A percentile compares a stretch with the other conserved stretches of the same genome.
These are phyloP conservation scores for Penicillium sp. DNA, from an alignment of 2,329 filamentous ascomycete genomes.

Conservation along the genomic window DNA sequence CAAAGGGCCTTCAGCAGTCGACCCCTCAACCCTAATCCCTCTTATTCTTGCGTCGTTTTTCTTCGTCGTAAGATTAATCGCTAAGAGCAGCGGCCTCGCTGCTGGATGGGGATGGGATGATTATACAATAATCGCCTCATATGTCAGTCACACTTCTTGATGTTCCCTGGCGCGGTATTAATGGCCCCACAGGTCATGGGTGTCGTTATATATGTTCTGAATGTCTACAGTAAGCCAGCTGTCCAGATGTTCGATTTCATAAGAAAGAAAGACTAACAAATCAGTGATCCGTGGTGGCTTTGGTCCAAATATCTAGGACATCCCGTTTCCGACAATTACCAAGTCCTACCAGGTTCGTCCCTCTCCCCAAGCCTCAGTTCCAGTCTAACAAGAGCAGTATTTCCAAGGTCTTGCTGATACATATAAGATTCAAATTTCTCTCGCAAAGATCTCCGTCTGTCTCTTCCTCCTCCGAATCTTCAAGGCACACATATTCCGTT, in stretches of 20 bases:
- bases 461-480: slow-evolving; percentile 25
- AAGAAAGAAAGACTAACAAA: background rate
- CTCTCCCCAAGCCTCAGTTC: no score
- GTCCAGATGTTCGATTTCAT: background rate
- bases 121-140: slow-evolving; percentile 21
- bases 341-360: slow-evolving; percentile 13
- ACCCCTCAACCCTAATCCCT: slow-evolving; percentile 11
- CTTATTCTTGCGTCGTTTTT: slow-evolving; percentile 17
- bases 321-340: slow-evolving; percentile 17
- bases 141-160: slow-evolving; percentile 2
- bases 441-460: slow-evolving; percentile 18
- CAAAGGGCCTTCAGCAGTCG: background rate
- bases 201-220: slow-evolving; percentile 10
- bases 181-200: slow-evolving; percentile 4
- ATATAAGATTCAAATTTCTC: slow-evolving; percentile 21
- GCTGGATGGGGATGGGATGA: slow-evolving; percentile 22
- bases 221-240: slow-evolving; percentile 8
- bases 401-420: slow-evolving; percentile 19
- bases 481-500: slow-evolving; percentile 17
- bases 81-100: slow-evolving; percentile 15
- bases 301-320: slow-evolving; percentile 23
- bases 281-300: slow-evolving; percentile 17
- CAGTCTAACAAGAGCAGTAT: slow-evolving; percentile 8
- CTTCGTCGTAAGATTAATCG: slow-evolving; percentile 14
- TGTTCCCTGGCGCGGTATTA: background rate